Conservation (phyloP, 108 stramenopile genomes). For the Cyclotella choctawhatcheeana region DNA sequence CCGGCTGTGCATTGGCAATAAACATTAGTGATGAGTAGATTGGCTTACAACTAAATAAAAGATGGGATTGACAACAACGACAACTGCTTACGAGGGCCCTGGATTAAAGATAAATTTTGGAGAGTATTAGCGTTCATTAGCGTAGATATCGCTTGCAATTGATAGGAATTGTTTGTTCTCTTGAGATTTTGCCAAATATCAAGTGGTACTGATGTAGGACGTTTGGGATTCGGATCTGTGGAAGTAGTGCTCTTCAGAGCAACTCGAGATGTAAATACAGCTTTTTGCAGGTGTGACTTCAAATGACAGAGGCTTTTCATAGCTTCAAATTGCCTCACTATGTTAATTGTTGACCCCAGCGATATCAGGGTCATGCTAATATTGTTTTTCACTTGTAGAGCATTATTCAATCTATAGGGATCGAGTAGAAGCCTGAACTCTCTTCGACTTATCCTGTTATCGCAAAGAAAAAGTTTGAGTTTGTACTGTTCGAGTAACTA, state of each 20-base stretch:
- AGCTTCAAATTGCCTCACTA: constrained; percentile 47
- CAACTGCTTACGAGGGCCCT: constrained; percentile 17
- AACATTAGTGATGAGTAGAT: neutral
- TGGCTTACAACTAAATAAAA: neutral
- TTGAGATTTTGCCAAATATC: constrained; percentile 30
- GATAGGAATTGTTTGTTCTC: constrained; percentile 17
- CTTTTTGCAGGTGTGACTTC: constrained; percentile 45
- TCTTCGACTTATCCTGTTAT: constrained; percentile 31
- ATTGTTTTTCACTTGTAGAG: constrained; percentile 25
- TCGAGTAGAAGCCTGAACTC: constrained; percentile 37
- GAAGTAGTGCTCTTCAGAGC: neutral
- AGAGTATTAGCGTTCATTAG: constrained; percentile 13
- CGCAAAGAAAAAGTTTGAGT: too few species aligned
- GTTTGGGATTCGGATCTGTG: neutral
- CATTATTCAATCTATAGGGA: constrained; percentile 23
- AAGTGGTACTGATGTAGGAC: constrained; percentile 21
- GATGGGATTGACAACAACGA: neutral
- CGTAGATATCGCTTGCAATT: constrained; percentile 17
- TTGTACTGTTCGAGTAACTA: too few species aligned
- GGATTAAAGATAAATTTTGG: constrained; percentile 18
- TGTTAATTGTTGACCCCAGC: constrained; percentile 40
- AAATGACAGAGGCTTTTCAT: constrained; percentile 29
- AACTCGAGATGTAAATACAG: constrained; percentile 29
- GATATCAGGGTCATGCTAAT: constrained; percentile 30
- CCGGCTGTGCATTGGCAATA: constrained; percentile 13